Base-by-base conservation (phyloP, 140 eudicot species). In the Oenanthe javanica region DNA sequence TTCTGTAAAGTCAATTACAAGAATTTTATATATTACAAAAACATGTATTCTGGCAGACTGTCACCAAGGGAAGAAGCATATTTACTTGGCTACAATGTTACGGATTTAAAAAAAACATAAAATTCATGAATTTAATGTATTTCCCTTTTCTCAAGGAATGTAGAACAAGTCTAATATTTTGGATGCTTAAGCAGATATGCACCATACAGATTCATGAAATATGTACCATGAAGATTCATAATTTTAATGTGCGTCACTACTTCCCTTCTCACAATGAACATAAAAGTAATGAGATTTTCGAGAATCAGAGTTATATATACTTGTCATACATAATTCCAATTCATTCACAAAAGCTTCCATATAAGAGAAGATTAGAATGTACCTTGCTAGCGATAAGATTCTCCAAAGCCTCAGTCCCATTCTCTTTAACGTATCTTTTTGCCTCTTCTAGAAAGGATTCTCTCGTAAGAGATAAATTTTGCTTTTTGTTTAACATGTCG, bases 381-480 rank as follows among this genome's bases (percentile, higher is more conserved):
- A 85, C 88, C 88, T 82, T 79, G 45, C 47, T 64, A 73, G 79
- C 48, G 45, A 85, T 51, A 10, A 82, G 84, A 72, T 81, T 78
- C 75, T 81, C 82, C 80, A 84, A 50, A 57, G 80, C 87, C 72
- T 84, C 84, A 18, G 79, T 71, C 19, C 85, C 88, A 74, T 85
- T 81, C 69, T 84, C 84, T 21, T 78, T 46, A 66, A 81, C 63
- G 27, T 77, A 84, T 47, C 63, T 81, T 64, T 84, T 83, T 16
- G 80, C 82, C 42, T 71, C 82, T 38, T 77, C 76, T 25, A 84
- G 66, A 48, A 85, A 77, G 51, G 71, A 72, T 72, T 72, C 78
- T 7, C 51, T 61, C 7, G 51, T 74, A 6, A 72, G 61, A n/a
- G 67, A 21, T 31, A 2, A 40, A 43, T 71, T 38, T 47, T 72